Conservation (phyloP, 495 filamentous ascomycete genomes). For the Polyplosphaeria fusca region DNA sequence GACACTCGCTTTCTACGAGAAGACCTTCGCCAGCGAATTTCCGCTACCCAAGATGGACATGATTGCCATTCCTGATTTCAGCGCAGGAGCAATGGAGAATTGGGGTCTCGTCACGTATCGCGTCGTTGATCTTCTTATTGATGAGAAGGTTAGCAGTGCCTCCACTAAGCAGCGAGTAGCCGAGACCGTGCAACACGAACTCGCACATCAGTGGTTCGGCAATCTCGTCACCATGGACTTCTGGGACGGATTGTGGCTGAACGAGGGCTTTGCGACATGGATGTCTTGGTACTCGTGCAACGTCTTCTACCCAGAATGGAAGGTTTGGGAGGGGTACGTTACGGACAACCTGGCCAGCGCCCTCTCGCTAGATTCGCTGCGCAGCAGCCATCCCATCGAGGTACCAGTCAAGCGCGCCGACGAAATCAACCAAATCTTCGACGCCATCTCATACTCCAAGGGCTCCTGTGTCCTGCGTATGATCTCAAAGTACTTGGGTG, state of each 20-base stretch:
- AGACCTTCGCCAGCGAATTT: constrained; percentile 69
- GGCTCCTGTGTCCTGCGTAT: constrained; percentile 94
- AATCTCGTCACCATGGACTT: constrained; percentile 99
- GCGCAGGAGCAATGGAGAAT: constrained; percentile 96
- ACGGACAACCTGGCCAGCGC: constrained; percentile 87
- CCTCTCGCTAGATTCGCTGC: constrained; percentile 80
- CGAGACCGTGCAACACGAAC: constrained; percentile 92
- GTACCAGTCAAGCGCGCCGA: constrained; percentile 92
- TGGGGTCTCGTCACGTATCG: constrained; percentile 97
- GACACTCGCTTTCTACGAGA: constrained; percentile 70
- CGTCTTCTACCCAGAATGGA: constrained; percentile 94
- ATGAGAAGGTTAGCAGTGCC: constrained; percentile 89
- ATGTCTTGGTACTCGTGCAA: constrained; percentile 69
- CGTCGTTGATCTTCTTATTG: constrained; percentile 84
- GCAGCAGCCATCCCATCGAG: constrained; percentile 95
- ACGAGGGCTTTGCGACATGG: constrained; percentile 98
- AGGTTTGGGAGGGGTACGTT: constrained; percentile 96
- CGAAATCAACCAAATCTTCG: constrained; percentile 98
- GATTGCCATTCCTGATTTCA: constrained; percentile 94
- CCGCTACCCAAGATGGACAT: constrained; percentile 91
- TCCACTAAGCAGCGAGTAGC: constrained; percentile 90
- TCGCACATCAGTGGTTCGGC: constrained; percentile 99
- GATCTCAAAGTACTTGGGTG: constrained; percentile 93
- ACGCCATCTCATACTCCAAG: constrained; percentile 96
- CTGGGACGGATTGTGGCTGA: constrained; percentile 98